Percentiles rank a stretch among this genome's conserved stretches.
phyloP scores from a whole-genome alignment of 129 eudicot species.

The Flaveria ramosissima region DNA sequence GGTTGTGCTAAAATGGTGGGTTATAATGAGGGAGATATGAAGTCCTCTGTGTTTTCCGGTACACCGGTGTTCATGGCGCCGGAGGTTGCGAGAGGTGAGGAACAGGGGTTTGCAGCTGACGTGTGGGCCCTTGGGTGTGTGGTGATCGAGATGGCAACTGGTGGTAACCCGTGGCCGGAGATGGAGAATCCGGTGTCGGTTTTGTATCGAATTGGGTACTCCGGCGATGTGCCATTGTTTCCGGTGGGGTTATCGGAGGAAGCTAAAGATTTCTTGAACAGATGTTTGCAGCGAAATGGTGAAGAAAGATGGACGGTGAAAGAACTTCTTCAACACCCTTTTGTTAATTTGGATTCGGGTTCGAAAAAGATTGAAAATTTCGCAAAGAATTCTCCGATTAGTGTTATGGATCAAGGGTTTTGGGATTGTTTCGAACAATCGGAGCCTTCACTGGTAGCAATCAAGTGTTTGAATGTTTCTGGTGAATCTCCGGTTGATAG shows the following conservation, averaged over 20 bases:
- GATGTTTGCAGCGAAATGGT: slow-evolving; percentile 50
- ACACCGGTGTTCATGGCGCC: slow-evolving; percentile 88
- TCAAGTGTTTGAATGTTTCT: neutral
- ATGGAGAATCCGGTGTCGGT: slow-evolving; percentile 55
- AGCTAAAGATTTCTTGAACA: slow-evolving; percentile 53
- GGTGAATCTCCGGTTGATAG: slow-evolving; percentile 45
- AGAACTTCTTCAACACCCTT: slow-evolving; percentile 62
- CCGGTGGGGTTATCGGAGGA: slow-evolving; percentile 53
- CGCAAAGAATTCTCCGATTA: slow-evolving; percentile 53
- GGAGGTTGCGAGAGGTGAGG: slow-evolving; percentile 80
- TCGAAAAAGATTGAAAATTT: slow-evolving; percentile 22
- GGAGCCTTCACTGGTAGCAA: slow-evolving; percentile 20
- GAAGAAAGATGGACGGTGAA: slow-evolving; percentile 54
- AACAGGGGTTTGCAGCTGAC: slow-evolving; percentile 68
- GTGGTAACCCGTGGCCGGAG: slow-evolving; percentile 69
- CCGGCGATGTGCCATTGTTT: slow-evolving; percentile 53
- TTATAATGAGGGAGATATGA: neutral
- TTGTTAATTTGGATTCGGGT: slow-evolving; percentile 27
- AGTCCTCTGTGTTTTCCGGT: slow-evolving; percentile 53
- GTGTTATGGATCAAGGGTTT: slow-evolving; percentile 56
- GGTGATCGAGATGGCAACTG: slow-evolving; percentile 75
- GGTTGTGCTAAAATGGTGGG: slow-evolving; percentile 52
- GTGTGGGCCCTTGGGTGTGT: slow-evolving; percentile 80
- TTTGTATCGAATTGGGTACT: slow-evolving; percentile 56
- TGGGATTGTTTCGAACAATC: slow-evolving; percentile 58